phyloP scores from a whole-genome alignment of 108 stramenopile species.

The Nannochloropsis salina region DNA sequence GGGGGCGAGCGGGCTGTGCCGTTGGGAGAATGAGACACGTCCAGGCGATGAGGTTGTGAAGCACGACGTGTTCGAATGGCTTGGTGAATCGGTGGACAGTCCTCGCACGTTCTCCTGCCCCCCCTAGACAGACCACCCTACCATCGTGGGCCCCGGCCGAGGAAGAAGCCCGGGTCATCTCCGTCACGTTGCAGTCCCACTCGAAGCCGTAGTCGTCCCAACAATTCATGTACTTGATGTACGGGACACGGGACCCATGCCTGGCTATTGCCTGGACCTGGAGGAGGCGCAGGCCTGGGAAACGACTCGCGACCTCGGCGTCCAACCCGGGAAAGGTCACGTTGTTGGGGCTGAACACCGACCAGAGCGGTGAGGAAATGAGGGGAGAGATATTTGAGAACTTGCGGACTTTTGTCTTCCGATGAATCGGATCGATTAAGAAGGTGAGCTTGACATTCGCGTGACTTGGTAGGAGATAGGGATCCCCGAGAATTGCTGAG shows the following conservation, averaged over 20 bases:
- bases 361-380: too few relatives aligned
- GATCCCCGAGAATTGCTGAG: too few relatives aligned
- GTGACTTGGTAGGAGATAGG: too few relatives aligned
- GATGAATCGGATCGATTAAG: too few relatives aligned
- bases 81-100: not conserved
- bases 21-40: not conserved
- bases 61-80: not conserved
- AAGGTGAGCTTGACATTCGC: too few relatives aligned
- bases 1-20: not conserved
- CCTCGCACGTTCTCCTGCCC: not conserved
- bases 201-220: constrained; percentile 31
- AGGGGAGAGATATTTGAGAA: too few relatives aligned
- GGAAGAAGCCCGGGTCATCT: not conserved
- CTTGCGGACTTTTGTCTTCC: too few relatives aligned
- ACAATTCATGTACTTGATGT: constrained; percentile 26
- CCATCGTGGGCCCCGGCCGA: not conserved
- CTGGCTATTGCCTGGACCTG: constrained; percentile 33
- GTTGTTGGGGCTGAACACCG: not conserved
- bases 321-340: not conserved
- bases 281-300: not conserved
- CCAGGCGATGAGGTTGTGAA: not conserved
- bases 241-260: constrained; percentile 33
- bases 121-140: not conserved
- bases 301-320: not conserved
- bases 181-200: constrained; percentile 41